Evolutionary conservation across 2,329 filamentous ascomycete species (phyloP), one percentile per base, ranked within the genome.

Genomic region (Davidsoniella virescens): DNA sequence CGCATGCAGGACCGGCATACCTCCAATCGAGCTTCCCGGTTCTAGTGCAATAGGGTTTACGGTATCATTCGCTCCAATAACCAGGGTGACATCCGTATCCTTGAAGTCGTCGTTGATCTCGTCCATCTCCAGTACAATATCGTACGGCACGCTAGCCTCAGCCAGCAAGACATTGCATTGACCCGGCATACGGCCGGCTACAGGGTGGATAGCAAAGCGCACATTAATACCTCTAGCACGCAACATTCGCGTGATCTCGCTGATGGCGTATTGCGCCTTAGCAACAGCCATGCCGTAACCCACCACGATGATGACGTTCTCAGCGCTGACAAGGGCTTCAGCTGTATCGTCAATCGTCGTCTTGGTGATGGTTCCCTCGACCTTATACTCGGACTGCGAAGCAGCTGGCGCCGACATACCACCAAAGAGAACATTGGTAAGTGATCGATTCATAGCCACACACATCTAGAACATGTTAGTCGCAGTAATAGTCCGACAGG

Each of bases 281-380:
- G 87, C 87, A 1, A 94, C 87, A 0, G 87, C 87, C 87, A 94
- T 94, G 48, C 87, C 87, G 58, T 94, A 94, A 1, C 87, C 87
- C 4, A 94, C 87, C 1, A 90, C 80, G 49, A 94, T 87, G 58
- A 94, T 92, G 51, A 94, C 85, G 44, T 74, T 87, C 59, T 94
- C 85, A 0, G 86, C 81, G 54, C 82, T 82, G 14, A 78, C 67
- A 2, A 94, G 70, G 0, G 78, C 73, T 25, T 93, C 85, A 1
- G 84, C 83, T 0, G 84, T 82, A 44, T 94, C 87, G 16, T 93
- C 87, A 1, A 90, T 72, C 3, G 73, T 83, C 0, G 83, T 88
- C 60, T 85, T 80, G 0, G 80, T 87, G 12, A 93, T 78, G 51
- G 81, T 72, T 2, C 87, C 87, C 59, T 92, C 82, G 8, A 90